Conservation (phyloP, 805 yeast species). For the Maudiozyma barnettii region DNA sequence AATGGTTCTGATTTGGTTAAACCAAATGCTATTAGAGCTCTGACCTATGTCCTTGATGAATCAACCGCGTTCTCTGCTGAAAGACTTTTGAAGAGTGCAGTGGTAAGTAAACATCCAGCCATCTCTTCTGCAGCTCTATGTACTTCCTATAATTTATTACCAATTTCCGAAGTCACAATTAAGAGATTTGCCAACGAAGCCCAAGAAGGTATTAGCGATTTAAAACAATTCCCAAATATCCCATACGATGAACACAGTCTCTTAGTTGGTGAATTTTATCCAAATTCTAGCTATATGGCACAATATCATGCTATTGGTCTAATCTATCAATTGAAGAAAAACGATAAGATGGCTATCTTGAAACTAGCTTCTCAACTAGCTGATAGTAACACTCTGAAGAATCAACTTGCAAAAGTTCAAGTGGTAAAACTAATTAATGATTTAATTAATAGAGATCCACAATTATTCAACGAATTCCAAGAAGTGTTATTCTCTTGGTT, state of each 20-base stretch:
- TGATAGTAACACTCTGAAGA: conserved; percentile 53
- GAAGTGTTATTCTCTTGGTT: conserved; percentile 60
- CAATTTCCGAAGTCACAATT: conserved; percentile 84
- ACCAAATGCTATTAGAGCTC: conserved; percentile 90
- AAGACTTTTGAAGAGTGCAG: conserved; percentile 81
- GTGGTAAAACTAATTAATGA: conserved; percentile 74
- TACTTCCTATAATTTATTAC: conserved; percentile 81
- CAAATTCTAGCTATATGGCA: conserved; percentile 68
- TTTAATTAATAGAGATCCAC: conserved; percentile 62
- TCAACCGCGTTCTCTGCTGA: conserved; percentile 89
- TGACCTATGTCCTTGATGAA: conserved; percentile 81
- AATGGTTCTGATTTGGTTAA: conserved; percentile 76
- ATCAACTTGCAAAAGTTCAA: conserved; percentile 77
- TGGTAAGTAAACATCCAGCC: conserved; percentile 82
- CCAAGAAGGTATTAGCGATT: conserved; percentile 66
- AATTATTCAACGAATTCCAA: conserved; percentile 37
- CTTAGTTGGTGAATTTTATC: conserved; percentile 35
- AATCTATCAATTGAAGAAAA: conserved; percentile 76
- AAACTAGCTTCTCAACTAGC: conserved; percentile 76
- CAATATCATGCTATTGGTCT: conserved; percentile 95
- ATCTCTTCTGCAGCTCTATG: conserved; percentile 91
- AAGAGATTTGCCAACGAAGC: conserved; percentile 92
- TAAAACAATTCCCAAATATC: conserved; percentile 26
- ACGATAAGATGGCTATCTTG: conserved; percentile 88
- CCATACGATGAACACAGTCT: conserved; percentile 11